These are phyloP conservation scores for Suhomyces anneliseae DNA, from an alignment of 1,139 yeast genomes.

Conservation along the genomic window DNA sequence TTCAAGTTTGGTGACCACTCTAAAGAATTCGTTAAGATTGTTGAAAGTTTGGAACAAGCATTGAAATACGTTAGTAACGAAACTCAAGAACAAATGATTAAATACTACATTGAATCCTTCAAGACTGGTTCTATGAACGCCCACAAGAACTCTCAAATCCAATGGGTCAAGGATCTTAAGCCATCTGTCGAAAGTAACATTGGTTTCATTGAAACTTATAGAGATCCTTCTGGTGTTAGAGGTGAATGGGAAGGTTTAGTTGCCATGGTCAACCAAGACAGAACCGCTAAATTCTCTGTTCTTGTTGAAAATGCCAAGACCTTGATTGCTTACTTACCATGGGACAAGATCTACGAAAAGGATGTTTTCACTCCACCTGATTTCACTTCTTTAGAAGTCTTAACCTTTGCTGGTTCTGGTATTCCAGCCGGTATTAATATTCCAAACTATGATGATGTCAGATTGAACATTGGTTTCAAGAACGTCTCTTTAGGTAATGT, in stretches of 20 bases:
- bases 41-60: conserved; percentile 57
- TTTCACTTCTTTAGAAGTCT: conserved; percentile 83
- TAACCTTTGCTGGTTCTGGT: conserved; percentile 87
- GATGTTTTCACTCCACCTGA: conserved; percentile 89
- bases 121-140: conserved; percentile 81
- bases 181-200: conserved; percentile 84
- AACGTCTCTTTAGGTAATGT: conserved; percentile 88
- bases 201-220: conserved; percentile 88
- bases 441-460: conserved; percentile 87
- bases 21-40: conserved; percentile 60
- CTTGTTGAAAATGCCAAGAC: conserved; percentile 67
- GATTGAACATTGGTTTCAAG: conserved; percentile 81
- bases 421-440: conserved; percentile 92
- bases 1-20: conserved; percentile 78
- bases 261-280: conserved; percentile 87
- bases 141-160: conserved; percentile 79
- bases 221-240: conserved; percentile 89
- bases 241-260: conserved; percentile 95
- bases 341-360: conserved; percentile 75
- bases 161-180: conserved; percentile 85
- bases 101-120: conserved; percentile 67
- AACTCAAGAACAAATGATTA: conserved; percentile 65
- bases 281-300: conserved; percentile 74
- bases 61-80: conserved; percentile 67
- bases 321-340: conserved; percentile 69